Percentiles rank a stretch among this genome's conserved stretches.
phyloP scores from a whole-genome alignment of 2,329 filamentous ascomycete species.

The Aaosphaeria pasadenensis region DNA sequence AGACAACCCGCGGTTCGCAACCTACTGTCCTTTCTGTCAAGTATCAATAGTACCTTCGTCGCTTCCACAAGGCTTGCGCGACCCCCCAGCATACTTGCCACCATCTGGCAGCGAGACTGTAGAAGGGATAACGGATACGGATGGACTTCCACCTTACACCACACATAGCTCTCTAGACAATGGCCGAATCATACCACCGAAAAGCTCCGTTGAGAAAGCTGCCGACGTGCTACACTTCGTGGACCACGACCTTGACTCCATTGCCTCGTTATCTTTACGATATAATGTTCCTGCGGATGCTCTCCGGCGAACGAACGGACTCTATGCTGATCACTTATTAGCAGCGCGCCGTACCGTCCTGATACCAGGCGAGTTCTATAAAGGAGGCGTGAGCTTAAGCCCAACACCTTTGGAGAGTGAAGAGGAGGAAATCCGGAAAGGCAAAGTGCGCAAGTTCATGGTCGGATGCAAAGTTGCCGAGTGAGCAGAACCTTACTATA shows the following conservation, averaged over 20 bases:
- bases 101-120: conserved; percentile 21
- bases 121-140: conserved; percentile 20
- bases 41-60: conserved; percentile 60
- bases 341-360: conserved; percentile 66
- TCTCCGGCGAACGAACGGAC: conserved; percentile 65
- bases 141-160: conserved; percentile 46
- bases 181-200: conserved; percentile 7
- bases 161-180: conserved; percentile 24
- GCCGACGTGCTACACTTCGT: conserved; percentile 74
- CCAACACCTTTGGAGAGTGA: conserved; percentile 71
- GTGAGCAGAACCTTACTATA: conserved; percentile 50
- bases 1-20: conserved; percentile 66
- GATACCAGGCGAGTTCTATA: conserved; percentile 69
- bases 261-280: conserved; percentile 66
- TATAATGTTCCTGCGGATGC: conserved; percentile 66
- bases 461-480: conserved; percentile 72
- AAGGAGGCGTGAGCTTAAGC: conserved; percentile 64
- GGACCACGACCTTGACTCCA: conserved; percentile 64
- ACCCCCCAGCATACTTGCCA: conserved; percentile 65
- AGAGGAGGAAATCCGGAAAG: conserved; percentile 69
- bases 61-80: conserved; percentile 62
- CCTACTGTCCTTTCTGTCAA: conserved; percentile 74
- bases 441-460: conserved; percentile 73
- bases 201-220: conserved; percentile 34
- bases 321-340: conserved; percentile 70